Evolutionary conservation across 2,329 filamentous ascomycete species (phyloP).

Genomic region (Waltergamsia citrina): DNA sequence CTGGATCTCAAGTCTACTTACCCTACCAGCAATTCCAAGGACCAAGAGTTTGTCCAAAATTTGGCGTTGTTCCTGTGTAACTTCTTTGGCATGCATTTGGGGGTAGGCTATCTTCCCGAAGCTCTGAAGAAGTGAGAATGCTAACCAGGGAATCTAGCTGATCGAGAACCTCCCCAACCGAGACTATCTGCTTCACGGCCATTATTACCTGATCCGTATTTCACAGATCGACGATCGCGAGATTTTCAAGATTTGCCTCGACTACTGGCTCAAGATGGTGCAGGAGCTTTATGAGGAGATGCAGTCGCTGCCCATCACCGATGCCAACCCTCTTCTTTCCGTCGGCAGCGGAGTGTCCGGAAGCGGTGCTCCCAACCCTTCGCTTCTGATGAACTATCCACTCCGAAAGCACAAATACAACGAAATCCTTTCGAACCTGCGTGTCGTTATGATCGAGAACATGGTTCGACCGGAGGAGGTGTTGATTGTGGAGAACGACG

Average conservation of each 20-base stretch:
- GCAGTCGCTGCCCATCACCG: constrained; percentile 89
- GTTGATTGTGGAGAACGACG: constrained; percentile 97
- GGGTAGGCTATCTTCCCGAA: constrained; percentile 38
- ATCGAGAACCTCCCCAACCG: constrained; percentile 94
- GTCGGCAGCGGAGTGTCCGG: constrained; percentile 65
- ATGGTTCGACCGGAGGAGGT: constrained; percentile 99
- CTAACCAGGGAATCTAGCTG: constrained; percentile 39
- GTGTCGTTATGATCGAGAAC: constrained; percentile 98
- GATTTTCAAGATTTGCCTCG: constrained; percentile 98
- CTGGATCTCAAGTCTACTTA: constrained; percentile 90
- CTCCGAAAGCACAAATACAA: constrained; percentile 97
- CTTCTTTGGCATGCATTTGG: constrained; percentile 90
- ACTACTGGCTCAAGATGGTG: constrained; percentile 98
- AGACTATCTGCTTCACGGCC: constrained; percentile 89
- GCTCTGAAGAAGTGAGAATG: background rate
- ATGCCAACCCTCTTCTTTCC: constrained; percentile 80
- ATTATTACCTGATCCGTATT: constrained; percentile 97
- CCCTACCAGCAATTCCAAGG: constrained; percentile 78
- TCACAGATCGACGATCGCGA: constrained; percentile 98
- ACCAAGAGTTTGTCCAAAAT: constrained; percentile 98
- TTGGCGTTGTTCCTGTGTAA: constrained; percentile 92
- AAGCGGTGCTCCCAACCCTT: constrained; percentile 77
- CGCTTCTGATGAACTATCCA: constrained; percentile 78
- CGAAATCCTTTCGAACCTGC: constrained; percentile 85
- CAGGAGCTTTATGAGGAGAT: constrained; percentile 98